Evolutionary conservation across 2,329 filamentous ascomycete genomes (phyloP), one percentile per base, ranked within the genome.

Genomic region (Verticillium zaregamsianum): DNA sequence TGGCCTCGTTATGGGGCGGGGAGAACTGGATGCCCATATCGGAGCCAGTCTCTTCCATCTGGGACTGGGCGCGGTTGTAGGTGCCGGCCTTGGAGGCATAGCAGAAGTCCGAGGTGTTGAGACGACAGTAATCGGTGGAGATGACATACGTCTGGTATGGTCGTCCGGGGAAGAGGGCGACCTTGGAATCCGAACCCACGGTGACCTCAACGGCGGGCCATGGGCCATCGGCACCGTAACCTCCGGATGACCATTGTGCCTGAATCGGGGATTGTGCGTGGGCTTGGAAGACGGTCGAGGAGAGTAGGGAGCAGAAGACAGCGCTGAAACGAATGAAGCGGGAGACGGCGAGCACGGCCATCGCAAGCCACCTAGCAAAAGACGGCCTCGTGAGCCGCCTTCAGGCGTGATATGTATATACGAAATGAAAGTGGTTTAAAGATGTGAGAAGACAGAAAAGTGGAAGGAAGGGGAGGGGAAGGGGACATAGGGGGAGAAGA

Each of bases 211-310:
- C 63, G 7, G 71, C 71, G 9, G 68, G 68, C 73, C 73, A 75
- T 7, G 73, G 74, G 5, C 74, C 74, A 31, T 76, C 74, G 11
- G 73, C 72, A 3, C 73, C 73, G 60, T 68, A 73, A 2, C 64
- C 68, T 20, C 61, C 62, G 14, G 63, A 64, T 28, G 70, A 72
- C 72, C 70, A 72, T 66, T 49, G 66, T 14, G 63, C 69, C 17
- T 66, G 66, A 32, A 73, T 63, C 20, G 68, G 65, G 3, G 37
- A 23, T n/a, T 39, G 17, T 15, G 9, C 32, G 28, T 57, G 52
- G 2, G 40, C 52, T 32, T 40, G 39, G 54, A 33, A 25, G 23
- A 20, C 2, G 2, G 5, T 17, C 12, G 35, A 39, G 6, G 17
- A 39, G 35, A 39, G 35, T 14, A 39, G 11, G 35, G 17, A 39